These are phyloP conservation scores for Salix exigua DNA, from an alignment of 345 rosid species.

Conservation along the genomic window DNA sequence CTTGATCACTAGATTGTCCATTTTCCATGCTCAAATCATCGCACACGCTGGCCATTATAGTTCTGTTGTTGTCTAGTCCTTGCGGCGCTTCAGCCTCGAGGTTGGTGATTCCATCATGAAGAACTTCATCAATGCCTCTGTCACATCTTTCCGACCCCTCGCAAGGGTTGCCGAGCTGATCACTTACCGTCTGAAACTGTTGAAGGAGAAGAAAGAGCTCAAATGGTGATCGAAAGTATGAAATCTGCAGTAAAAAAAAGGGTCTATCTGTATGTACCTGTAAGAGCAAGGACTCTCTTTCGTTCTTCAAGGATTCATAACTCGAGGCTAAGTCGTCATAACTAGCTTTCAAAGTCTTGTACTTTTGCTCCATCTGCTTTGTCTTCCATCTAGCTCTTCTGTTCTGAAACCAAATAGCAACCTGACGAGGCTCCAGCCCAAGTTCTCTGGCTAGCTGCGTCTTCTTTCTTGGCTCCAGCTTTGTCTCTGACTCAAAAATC, in stretches of 20 bases:
- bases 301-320: constrained; percentile 55
- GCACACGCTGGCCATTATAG: constrained; percentile 6
- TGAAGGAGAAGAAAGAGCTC: neutral
- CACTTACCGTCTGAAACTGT: constrained; percentile 57
- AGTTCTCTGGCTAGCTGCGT: constrained; percentile 60
- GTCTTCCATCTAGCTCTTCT: constrained; percentile 83
- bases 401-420: constrained; percentile 92
- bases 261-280: constrained; percentile 53
- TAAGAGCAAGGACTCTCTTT: constrained; percentile 47
- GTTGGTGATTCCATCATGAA: constrained; percentile 27
- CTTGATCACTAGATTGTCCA: constrained; percentile 27
- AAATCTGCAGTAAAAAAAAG: neutral
- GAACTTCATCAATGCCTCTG: constrained; percentile 10
- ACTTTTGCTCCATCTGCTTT: constrained; percentile 67
- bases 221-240: neutral
- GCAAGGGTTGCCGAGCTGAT: constrained; percentile 23
- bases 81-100: constrained; percentile 27
- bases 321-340: constrained; percentile 50
- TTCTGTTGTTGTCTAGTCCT: constrained; percentile 17
- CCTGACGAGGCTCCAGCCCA: constrained; percentile 77
- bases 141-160: neutral
- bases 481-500: constrained; percentile 67
- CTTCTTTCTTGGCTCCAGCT: constrained; percentile 72
- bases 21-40: constrained; percentile 19
- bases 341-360: constrained; percentile 40